These are phyloP conservation scores for Oryza longistaminata DNA, from an alignment of 176 grass and related monocot genomes.

Conservation along the genomic window DNA sequence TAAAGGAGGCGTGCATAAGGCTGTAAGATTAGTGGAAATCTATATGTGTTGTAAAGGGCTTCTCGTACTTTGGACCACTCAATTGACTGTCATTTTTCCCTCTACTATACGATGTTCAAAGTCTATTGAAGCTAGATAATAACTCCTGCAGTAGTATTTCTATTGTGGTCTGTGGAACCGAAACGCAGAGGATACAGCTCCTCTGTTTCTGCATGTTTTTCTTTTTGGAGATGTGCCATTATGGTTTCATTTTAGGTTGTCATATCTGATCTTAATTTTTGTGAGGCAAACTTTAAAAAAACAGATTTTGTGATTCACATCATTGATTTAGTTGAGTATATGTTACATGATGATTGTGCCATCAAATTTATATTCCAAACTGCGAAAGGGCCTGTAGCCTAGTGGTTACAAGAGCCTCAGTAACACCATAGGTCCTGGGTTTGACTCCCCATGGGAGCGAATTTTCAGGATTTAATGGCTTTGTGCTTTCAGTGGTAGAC, in stretches of 20 bases:
- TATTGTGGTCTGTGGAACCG: neutral
- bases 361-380: neutral
- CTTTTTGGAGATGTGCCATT: neutral
- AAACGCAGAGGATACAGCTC: neutral
- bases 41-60: conserved; percentile 44
- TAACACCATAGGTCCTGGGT: no score
- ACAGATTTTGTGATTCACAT: no score
- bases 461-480: no score
- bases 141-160: neutral
- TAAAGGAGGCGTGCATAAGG: conserved; percentile 27
- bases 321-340: no score
- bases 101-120: neutral
- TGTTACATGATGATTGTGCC: neutral
- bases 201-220: neutral
- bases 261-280: neutral
- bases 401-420: no score
- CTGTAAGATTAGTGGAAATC: conserved; percentile 49
- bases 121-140: neutral
- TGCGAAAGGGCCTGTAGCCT: no score
- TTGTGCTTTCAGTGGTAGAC: no score
- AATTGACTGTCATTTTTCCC: neutral
- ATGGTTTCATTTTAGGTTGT: neutral
- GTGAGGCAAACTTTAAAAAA: neutral
- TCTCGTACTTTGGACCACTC: conserved; percentile 22
- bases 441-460: no score